Percentiles rank a stretch among this genome's conserved stretches.
Conservation (phyloP, 371 early-diverging fungal genomes). For the Mucor plumbeus region DNA sequence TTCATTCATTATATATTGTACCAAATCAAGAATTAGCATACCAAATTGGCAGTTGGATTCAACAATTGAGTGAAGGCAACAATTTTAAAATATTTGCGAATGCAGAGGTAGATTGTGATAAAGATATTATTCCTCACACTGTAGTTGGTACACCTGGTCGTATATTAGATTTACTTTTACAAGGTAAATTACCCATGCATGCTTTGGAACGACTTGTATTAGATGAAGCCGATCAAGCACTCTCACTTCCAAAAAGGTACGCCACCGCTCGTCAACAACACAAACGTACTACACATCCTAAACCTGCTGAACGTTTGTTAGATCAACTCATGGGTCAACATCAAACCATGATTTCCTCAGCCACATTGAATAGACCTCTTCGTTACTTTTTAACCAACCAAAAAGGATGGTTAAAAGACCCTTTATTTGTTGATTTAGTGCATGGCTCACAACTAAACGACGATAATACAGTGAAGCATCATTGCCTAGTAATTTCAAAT, state of each 20-base stretch:
- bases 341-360: slow-evolving; percentile 72
- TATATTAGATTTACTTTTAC: slow-evolving; percentile 52
- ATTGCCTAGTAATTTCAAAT: slow-evolving; percentile 60
- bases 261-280: slow-evolving; percentile 56
- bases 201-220: slow-evolving; percentile 65
- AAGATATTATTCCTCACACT: slow-evolving; percentile 37
- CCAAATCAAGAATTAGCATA: slow-evolving; percentile 89
- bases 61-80: slow-evolving; percentile 25
- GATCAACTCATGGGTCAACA: slow-evolving; percentile 31
- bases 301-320: slow-evolving; percentile 66
- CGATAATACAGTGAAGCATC: slow-evolving; percentile 49
- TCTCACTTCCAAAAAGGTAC: slow-evolving; percentile 64
- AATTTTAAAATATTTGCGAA: slow-evolving; percentile 9
- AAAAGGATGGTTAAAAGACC: slow-evolving; percentile 60
- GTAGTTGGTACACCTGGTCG: slow-evolving; percentile 74
- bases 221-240: slow-evolving; percentile 82
- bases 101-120: background rate
- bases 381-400: slow-evolving; percentile 57
- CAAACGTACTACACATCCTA: slow-evolving; percentile 65
- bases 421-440: slow-evolving; percentile 69
- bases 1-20: slow-evolving; percentile 72
- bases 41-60: slow-evolving; percentile 70
- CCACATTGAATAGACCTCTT: slow-evolving; percentile 74
- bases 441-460: slow-evolving; percentile 35
- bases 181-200: slow-evolving; percentile 47